phyloP scores from a whole-genome alignment of 1,284 basidiomycete species.

The Cryptococcus neoformans region DNA sequence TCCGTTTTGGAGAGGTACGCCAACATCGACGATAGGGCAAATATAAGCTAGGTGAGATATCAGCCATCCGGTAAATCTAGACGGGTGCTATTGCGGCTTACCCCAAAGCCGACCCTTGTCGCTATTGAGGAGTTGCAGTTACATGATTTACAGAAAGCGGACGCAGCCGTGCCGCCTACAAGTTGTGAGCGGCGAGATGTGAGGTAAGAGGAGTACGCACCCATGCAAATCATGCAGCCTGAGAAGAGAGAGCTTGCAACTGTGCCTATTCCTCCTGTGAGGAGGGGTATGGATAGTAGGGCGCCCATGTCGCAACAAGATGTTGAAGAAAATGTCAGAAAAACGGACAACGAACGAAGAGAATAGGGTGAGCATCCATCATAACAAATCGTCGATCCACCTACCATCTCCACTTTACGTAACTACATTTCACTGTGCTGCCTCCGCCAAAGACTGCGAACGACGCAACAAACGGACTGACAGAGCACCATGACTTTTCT shows the following conservation, averaged over 20 bases:
- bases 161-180: constrained; percentile 59
- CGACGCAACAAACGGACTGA: neutral
- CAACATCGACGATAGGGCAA: constrained; percentile 91
- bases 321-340: too few relatives aligned
- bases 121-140: constrained; percentile 99
- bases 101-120: constrained; percentile 93
- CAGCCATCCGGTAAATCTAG: neutral
- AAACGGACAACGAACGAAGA: too few relatives aligned
- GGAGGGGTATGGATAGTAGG: constrained; percentile 79
- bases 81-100: too few relatives aligned
- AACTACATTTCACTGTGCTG: too few relatives aligned
- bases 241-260: constrained; percentile 76
- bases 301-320: constrained; percentile 63
- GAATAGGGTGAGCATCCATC: too few relatives aligned
- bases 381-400: too few relatives aligned
- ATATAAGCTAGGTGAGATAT: constrained; percentile 69
- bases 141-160: constrained; percentile 97
- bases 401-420: too few relatives aligned
- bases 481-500: neutral
- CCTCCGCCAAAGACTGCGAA: neutral
- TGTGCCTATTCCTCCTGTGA: constrained; percentile 66
- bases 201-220: constrained; percentile 34
- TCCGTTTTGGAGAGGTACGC: constrained; percentile 96
- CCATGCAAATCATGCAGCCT: constrained; percentile 55
- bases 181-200: constrained; percentile 2